Evolutionary conservation across 2,329 filamentous ascomycete species (phyloP), one percentile per base, ranked within the genome.

Genomic region (Stemphylium lycopersici): DNA sequence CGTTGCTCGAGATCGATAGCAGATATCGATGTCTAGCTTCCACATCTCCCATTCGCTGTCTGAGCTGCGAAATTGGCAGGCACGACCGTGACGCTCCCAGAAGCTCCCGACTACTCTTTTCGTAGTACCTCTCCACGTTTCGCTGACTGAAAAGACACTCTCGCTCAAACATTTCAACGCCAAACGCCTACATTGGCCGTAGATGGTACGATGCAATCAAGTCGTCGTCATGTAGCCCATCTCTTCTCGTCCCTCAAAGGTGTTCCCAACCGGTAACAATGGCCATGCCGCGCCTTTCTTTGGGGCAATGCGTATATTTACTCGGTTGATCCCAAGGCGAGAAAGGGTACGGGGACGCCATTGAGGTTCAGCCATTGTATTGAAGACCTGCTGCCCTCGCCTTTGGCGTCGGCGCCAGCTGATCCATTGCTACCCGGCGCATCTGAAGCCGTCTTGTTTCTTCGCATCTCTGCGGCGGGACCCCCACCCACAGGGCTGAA

Each of bases 311-410:
- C 12, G 11, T 2, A 24, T 18, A 15, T 38, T 52, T 4, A 52
- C 8, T 52, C 15, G 13, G 37, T 33, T 18, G 31, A 41, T 37
- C 50, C 47, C 12, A 37, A 31, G 13, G 33, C 39, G 13, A 55
- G 36, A 26, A 55, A 55, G 15, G 69, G 68, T 42, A 72, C 66
- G 16, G 69, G 68, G 16, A 71, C 56, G 42, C 70, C 67, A 33
- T 71, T 70, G 22, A 71, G 42, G 16, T 58, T 61, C 16, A 60
- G 62, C 65, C 66, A 71, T 26, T 57, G 61, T 52, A 66, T 65
- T 45, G 58, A 56, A 11, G 51, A 20, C 36, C 52, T 58, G 29
- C 55, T 39, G 12, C 43, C 22, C 13, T 56, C 54, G 31, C 46
- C 26, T 33, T 36, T 55, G 8, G 47, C 43, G 24, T 50, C 49